Conservation (phyloP, 2,329 filamentous ascomycete genomes). For the Calycina marina region DNA sequence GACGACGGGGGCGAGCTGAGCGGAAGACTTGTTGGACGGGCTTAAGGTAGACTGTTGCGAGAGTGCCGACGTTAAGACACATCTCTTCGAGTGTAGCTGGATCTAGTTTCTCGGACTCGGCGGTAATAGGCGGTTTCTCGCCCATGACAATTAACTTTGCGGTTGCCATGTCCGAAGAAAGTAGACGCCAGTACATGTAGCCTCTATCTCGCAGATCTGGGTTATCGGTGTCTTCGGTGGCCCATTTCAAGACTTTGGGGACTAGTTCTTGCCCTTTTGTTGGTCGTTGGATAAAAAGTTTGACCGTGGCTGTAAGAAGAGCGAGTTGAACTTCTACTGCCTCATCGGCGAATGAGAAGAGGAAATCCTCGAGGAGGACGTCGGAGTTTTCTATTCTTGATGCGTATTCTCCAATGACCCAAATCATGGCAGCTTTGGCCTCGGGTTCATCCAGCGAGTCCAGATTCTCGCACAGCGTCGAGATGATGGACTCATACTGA, state of each 20-base stretch:
- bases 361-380: conserved; percentile 81
- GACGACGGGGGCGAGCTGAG: conserved; percentile 62
- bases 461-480: conserved; percentile 86
- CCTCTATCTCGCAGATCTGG: conserved; percentile 89
- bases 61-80: conserved; percentile 88
- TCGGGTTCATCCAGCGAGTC: conserved; percentile 95
- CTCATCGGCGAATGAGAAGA: conserved; percentile 88
- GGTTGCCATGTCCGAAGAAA: conserved; percentile 79
- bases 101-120: conserved; percentile 89
- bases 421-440: conserved; percentile 96
- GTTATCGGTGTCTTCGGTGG: conserved; percentile 98
- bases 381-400: conserved; percentile 96
- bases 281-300: conserved; percentile 92
- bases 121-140: conserved; percentile 89
- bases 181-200: conserved; percentile 98
- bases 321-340: conserved; percentile 91
- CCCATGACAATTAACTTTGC: conserved; percentile 92
- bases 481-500: conserved; percentile 96
- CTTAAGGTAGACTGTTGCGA: conserved; percentile 95
- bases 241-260: conserved; percentile 93
- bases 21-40: conserved; percentile 96
- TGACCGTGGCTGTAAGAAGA: conserved; percentile 88
- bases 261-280: conserved; percentile 90
- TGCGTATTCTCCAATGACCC: conserved; percentile 97
- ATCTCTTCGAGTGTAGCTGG: conserved; percentile 87